Evolutionary conservation across 2,329 filamentous ascomycete species (phyloP).

Genomic region (Xenoacremonium recifei): DNA sequence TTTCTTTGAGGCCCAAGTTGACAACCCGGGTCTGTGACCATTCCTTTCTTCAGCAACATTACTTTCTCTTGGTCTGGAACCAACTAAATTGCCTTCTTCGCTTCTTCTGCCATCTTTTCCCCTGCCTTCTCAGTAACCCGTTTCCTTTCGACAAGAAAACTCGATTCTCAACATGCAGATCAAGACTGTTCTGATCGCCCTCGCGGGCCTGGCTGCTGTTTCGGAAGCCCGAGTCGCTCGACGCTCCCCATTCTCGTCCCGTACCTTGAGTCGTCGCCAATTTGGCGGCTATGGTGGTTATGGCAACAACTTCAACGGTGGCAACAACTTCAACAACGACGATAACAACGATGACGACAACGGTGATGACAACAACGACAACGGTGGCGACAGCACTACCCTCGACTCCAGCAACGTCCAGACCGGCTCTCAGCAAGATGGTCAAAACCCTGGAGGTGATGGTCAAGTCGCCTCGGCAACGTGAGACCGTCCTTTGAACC

Average conservation of each 20-base stretch:
- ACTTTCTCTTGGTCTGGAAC: slow-evolving; percentile 49
- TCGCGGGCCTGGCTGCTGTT: slow-evolving; percentile 46
- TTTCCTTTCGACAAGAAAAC: slow-evolving; percentile 20
- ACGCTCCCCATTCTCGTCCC: slow-evolving; percentile 34
- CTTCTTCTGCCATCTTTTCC: slow-evolving; percentile 10
- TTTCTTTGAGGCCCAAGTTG: slow-evolving; percentile 29
- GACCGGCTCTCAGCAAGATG: slow-evolving; percentile 47
- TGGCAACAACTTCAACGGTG: slow-evolving; percentile 23
- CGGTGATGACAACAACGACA: slow-evolving; percentile 21
- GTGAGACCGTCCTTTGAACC: slow-evolving; percentile 34
- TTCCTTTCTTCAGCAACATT: slow-evolving; percentile 42
- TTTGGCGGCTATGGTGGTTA: slow-evolving; percentile 23
- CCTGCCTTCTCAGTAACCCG: slow-evolving; percentile 23
- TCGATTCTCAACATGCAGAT: slow-evolving; percentile 46
- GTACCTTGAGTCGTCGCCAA: slow-evolving; percentile 42
- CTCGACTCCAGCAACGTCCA: slow-evolving; percentile 46
- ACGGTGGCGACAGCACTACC: slow-evolving; percentile 29
- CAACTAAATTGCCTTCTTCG: slow-evolving; percentile 25
- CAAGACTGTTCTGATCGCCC: slow-evolving; percentile 47
- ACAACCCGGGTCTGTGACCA: slow-evolving; percentile 41
- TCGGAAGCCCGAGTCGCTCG: slow-evolving; percentile 45
- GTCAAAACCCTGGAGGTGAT: slow-evolving; percentile 41
- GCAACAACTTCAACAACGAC: slow-evolving; percentile 23
- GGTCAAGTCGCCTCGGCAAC: slow-evolving; percentile 53
- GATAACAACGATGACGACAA: slow-evolving; percentile 15